Evolutionary conservation across 169 alveolate genomes (phyloP).

Genomic region (Eimeria falciformis): DNA sequence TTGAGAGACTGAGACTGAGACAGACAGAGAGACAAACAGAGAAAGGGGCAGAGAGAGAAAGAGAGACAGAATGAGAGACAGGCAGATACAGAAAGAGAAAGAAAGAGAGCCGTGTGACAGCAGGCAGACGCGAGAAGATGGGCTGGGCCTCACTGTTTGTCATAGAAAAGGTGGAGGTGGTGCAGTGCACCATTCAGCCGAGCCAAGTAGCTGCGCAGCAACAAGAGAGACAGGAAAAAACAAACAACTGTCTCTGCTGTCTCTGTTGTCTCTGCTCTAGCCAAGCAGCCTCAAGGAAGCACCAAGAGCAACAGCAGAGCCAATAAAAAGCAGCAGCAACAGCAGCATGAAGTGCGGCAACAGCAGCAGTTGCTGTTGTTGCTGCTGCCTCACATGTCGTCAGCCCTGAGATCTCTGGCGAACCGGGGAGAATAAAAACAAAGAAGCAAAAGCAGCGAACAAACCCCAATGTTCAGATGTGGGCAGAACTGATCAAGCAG

Average conservation of each 20-base stretch:
- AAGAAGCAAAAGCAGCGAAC: background rate
- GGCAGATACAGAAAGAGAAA: background rate
- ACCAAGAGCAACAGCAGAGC: background rate
- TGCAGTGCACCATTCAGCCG: background rate
- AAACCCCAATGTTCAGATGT: background rate
- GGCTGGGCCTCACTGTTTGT: background rate
- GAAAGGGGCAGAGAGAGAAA: too few species aligned
- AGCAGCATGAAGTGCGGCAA: too few species aligned
- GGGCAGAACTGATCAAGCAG: slow-evolving; percentile 24
- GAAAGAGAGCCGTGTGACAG: too few species aligned
- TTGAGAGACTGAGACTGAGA: background rate
- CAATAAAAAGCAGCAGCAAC: too few species aligned
- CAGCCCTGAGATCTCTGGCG: slow-evolving; percentile 8
- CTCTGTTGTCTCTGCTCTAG: background rate
- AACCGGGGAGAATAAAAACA: slow-evolving; percentile 10
- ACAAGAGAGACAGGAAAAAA: background rate
- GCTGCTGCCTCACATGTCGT: too few species aligned
- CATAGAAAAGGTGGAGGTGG: background rate
- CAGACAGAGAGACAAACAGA: background rate
- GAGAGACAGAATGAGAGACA: too few species aligned
- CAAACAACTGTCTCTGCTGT: background rate
- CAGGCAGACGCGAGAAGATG: too few species aligned
- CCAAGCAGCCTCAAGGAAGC: background rate
- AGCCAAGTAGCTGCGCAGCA: background rate
- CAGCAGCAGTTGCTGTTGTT: too few species aligned